Base-by-base conservation (phyloP, 2,329 filamentous ascomycete genomes). In the Dothidotthia symphoricarpi region DNA sequence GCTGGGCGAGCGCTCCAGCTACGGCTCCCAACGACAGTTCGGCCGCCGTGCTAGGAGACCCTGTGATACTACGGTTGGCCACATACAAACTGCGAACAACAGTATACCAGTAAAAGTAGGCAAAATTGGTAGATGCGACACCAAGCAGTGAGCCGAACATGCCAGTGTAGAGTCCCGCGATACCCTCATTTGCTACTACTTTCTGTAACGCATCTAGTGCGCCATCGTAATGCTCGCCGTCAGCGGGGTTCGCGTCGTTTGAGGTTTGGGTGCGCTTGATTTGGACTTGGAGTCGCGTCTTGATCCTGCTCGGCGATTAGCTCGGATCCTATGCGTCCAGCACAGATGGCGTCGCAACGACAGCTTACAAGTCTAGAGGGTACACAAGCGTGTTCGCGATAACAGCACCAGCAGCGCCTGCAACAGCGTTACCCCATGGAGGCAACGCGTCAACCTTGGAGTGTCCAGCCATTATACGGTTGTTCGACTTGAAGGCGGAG, bases 51-150 rank as follows among this genome's bases (percentile, higher is more conserved):
- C 86, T 83, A 2, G 89, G 88, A 16, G 83, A 64, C 51, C 77
- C 78, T 45, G 76, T 66, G 27, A 79, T 72, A 51, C 78, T 78
- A 52, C 70, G 71, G 16, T 75, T 76, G 13, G 72, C 69, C 51
- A 87, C 69, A 66, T 97, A 97, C 14, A 95, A 69, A 12, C 81
- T 81, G 47, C 93, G 82, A 22, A 96, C 88, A 17, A 93, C 72
- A 4, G 88, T 91, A 67, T 97, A 97, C 90, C 91, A 97, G 73
- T 98, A 98, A 67, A 98, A 98, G 72, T 98, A 98, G 58, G 93
- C 93, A 65, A 98, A 98, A 69, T 98, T 98, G 35, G 91, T 97
- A 16, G 90, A 96, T 1, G 89, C 91, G 24, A 98, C 93, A 36
- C 93, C 93, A 34, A 97, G 72, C 13, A 98, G 75, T 4, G 90